phyloP scores from a whole-genome alignment of 2,329 filamentous ascomycete species.

The Sporothrix brunneoviolacea region DNA sequence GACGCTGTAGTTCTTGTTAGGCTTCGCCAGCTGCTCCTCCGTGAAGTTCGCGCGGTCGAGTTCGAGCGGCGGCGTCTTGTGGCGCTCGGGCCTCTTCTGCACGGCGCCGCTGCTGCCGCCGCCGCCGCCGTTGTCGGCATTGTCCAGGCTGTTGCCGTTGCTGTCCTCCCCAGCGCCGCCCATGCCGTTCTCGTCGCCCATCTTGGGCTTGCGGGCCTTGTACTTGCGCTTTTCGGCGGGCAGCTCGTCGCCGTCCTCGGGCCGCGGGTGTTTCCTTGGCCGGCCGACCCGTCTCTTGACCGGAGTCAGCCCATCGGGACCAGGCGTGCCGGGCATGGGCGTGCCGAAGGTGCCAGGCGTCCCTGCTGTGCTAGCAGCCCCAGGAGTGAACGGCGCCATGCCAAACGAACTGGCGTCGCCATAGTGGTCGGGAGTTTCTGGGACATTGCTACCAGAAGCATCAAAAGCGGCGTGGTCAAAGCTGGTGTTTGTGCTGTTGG shows the following conservation, averaged over 20 bases:
- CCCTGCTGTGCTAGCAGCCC: slow-evolving; percentile 44
- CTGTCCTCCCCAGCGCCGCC: background rate
- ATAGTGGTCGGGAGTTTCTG: background rate
- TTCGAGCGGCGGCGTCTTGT: slow-evolving; percentile 54
- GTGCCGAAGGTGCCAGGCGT: too few species aligned
- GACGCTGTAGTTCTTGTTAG: slow-evolving; percentile 56
- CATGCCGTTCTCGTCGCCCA: slow-evolving; percentile 27
- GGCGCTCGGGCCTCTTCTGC: slow-evolving; percentile 58
- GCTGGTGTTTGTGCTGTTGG: too few species aligned
- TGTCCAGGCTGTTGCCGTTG: slow-evolving; percentile 23
- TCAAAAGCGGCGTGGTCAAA: too few species aligned
- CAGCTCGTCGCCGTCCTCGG: slow-evolving; percentile 47
- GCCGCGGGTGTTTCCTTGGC: slow-evolving; percentile 56
- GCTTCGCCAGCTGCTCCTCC: slow-evolving; percentile 52
- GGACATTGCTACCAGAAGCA: too few species aligned
- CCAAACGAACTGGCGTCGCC: background rate
- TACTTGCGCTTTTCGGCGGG: slow-evolving; percentile 58
- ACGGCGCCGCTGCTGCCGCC: slow-evolving; percentile 23
- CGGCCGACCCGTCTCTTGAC: slow-evolving; percentile 60
- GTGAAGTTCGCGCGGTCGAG: slow-evolving; percentile 50
- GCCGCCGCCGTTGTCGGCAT: slow-evolving; percentile 21
- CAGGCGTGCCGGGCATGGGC: too few species aligned
- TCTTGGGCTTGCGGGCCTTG: slow-evolving; percentile 47
- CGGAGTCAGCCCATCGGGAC: slow-evolving; percentile 40
- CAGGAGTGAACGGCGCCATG: slow-evolving; percentile 34